phyloP scores from a whole-genome alignment of 257 asterid species.

The Fraxinus pennsylvanica region DNA sequence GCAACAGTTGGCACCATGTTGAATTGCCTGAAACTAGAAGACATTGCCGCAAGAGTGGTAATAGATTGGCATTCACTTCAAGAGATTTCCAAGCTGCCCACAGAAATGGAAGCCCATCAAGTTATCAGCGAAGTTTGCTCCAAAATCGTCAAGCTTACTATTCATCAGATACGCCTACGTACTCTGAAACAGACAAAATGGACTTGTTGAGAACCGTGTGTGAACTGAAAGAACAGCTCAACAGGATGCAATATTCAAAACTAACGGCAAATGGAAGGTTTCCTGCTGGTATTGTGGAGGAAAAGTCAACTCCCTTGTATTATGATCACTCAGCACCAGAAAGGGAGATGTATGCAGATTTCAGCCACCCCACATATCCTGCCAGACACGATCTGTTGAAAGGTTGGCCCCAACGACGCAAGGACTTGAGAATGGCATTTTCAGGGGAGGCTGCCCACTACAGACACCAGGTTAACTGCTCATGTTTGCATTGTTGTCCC shows the following conservation, averaged over 20 bases:
- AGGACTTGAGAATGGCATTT: slow-evolving; percentile 47
- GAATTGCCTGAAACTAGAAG: slow-evolving; percentile 38
- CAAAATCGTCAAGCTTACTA: slow-evolving; percentile 38
- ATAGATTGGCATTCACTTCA: slow-evolving; percentile 35
- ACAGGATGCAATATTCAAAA: slow-evolving; percentile 45
- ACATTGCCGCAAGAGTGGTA: slow-evolving; percentile 17
- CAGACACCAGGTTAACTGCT: slow-evolving; percentile 30
- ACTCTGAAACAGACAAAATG: slow-evolving; percentile 52
- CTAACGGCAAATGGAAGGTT: slow-evolving; percentile 25
- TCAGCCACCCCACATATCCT: too few relatives aligned
- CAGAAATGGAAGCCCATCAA: not conserved
- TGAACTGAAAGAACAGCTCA: slow-evolving; percentile 76
- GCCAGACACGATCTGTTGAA: slow-evolving; percentile 20
- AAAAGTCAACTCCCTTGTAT: too few relatives aligned
- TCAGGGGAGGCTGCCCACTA: slow-evolving; percentile 64
- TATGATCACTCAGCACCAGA: too few relatives aligned
- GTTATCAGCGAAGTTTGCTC: too few relatives aligned
- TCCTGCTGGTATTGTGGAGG: slow-evolving; percentile 16
- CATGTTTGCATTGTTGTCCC: slow-evolving; percentile 37
- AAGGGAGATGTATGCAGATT: too few relatives aligned
- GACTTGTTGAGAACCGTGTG: slow-evolving; percentile 68
- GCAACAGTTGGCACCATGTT: slow-evolving; percentile 34
- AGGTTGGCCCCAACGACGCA: slow-evolving; percentile 33
- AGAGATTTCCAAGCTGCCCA: slow-evolving; percentile 15
- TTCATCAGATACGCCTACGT: slow-evolving; percentile 40